Evolutionary conservation across 129 eudicot genomes (phyloP).

Genomic region (carrot (Daucus carota)): DH1_v3.0 NC_030389.2:23693501-23694000

Average conservation of each 20-base stretch:
- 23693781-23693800: neutral
- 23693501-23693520: slow-evolving; percentile 80
- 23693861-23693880: slow-evolving; percentile 40
- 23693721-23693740: neutral
- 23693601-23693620: slow-evolving; percentile 95
- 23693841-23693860: neutral
- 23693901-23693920: slow-evolving; percentile 99
- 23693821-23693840: neutral
- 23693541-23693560: slow-evolving; percentile 98
- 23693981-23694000: slow-evolving; percentile 13
- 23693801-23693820: neutral
- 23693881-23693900: slow-evolving; percentile 99
- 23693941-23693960: slow-evolving; percentile 98
- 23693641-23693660: neutral
- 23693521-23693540: slow-evolving; percentile 78
- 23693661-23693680: neutral
- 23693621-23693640: slow-evolving; percentile 39
- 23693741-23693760: neutral
- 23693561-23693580: slow-evolving; percentile 87
- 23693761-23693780: neutral
- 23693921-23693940: slow-evolving; percentile 97
- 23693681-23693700: neutral
- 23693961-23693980: slow-evolving; percentile 95
- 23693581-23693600: slow-evolving; percentile 87
- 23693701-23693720: neutral